Evolutionary conservation across 164 flowering plant species (phyloP), one percentile per base, ranked within the genome.

Genomic region (Sedum album): DNA sequence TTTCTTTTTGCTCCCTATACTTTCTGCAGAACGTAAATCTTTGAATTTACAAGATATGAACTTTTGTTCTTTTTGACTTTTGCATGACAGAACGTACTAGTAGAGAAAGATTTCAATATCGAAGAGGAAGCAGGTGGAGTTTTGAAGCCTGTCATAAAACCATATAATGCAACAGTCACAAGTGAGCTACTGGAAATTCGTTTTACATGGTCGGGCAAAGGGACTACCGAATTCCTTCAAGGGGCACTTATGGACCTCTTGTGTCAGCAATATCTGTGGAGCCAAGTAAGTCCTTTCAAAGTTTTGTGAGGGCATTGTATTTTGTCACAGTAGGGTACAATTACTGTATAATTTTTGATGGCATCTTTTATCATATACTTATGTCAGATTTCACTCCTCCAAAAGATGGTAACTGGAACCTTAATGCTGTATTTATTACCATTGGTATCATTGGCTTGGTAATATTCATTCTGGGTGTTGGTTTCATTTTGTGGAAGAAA

Each of bases 231-330:
- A 78, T 83, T 51, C 90, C 90, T 44, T 67, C n/a, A 0, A 76
- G 83, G 72, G 88, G 90, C 60, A 79, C 70, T 44, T 86, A 86
- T 71, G 90, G 90, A 21, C 82, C 90, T 31, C 82, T 86, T 10
- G 65, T 86, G 66, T 84, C 90, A 35, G 88, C 88, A 44, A 80
- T 86, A 61, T 82, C 88, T 5, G 82, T 84, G 18, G 65, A 65
- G 48, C 76, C 88, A 5, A 72, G 90, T 84, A 63, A 78, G 84
- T 62, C 21, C 4, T 0, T 23, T 4, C 36, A 8, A 13, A 13
- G 2, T 26, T 66, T 4, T 67, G 55, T 18, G 55, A 20, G 55
- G 23, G 21, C 55, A 20, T 48, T 14, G 17, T 31, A 25, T 31
- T 66, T 25, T 8, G 13, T 26, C 31, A 14, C 26, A 66, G 23